phyloP scores from a whole-genome alignment of 192 early-diverging fungal genomes.

The Coemansia umbellata region DNA sequence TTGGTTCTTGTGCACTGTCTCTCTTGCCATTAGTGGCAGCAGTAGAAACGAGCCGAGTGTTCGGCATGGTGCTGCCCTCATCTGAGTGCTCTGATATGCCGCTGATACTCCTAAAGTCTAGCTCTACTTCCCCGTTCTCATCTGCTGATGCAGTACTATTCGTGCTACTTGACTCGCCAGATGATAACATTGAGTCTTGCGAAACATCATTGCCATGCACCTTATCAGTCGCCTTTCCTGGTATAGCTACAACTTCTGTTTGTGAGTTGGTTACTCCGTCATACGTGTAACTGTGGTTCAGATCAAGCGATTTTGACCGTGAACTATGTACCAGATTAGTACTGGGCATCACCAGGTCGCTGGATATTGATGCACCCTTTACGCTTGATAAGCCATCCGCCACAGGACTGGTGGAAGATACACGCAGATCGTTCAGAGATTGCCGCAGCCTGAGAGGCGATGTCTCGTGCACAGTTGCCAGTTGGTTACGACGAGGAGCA shows the following conservation, averaged over 20 bases:
- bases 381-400: no score
- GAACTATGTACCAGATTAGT: background rate
- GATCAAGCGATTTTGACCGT: conserved; percentile 18
- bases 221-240: background rate
- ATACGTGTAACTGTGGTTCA: background rate
- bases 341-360: background rate
- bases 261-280: background rate
- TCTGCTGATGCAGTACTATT: background rate
- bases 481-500: background rate
- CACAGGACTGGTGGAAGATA: background rate
- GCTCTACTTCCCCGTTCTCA: background rate
- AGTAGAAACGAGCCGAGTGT: background rate
- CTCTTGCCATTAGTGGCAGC: background rate
- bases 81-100: background rate
- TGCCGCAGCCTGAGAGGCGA: conserved; percentile 13
- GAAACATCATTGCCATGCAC: no score
- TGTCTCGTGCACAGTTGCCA: conserved; percentile 5
- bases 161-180: background rate
- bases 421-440: conserved; percentile 22
- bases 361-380: no score
- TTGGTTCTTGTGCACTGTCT: background rate
- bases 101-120: background rate
- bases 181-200: no score
- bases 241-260: background rate
- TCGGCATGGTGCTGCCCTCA: conserved; percentile 1